Conservation (phyloP, 148 eudicot species). For the Rhododendron vialii region DNA sequence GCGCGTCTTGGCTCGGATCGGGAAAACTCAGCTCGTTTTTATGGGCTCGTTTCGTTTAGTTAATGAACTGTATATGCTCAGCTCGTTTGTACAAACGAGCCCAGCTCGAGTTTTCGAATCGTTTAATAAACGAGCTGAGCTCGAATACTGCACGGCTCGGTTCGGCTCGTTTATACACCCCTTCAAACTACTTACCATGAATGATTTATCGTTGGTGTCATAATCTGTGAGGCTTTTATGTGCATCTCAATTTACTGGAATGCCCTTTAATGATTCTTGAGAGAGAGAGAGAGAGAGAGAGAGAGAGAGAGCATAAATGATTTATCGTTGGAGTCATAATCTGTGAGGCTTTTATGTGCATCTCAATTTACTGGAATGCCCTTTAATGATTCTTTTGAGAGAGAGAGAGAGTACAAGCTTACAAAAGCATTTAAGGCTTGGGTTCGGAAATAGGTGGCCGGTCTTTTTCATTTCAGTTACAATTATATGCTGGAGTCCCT, state of each 20-base stretch:
- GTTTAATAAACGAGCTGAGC: not conserved
- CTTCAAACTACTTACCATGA: no score
- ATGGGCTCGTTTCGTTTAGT: not conserved
- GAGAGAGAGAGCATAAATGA: no score
- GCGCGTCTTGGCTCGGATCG: no score
- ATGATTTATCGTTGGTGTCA: no score
- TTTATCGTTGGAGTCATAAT: no score
- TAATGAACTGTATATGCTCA: not conserved
- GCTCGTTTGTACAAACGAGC: no score
- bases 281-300: not conserved
- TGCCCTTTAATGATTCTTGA: not conserved
- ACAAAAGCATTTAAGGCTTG: slow-evolving; percentile 14
- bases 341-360: no score
- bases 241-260: no score
- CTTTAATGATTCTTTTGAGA: not conserved
- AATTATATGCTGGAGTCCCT: slow-evolving; percentile 2
- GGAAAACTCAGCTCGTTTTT: no score
- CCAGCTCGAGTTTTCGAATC: no score
- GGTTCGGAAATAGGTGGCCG: slow-evolving; percentile 20
- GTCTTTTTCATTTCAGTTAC: slow-evolving; percentile 31
- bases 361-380: no score
- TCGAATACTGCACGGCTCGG: not conserved
- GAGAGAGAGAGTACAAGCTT: not conserved
- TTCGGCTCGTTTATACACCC: not conserved
- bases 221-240: no score